phyloP scores from a whole-genome alignment of 2,329 filamentous ascomycete genomes.

The Sporothrix phasma region DNA sequence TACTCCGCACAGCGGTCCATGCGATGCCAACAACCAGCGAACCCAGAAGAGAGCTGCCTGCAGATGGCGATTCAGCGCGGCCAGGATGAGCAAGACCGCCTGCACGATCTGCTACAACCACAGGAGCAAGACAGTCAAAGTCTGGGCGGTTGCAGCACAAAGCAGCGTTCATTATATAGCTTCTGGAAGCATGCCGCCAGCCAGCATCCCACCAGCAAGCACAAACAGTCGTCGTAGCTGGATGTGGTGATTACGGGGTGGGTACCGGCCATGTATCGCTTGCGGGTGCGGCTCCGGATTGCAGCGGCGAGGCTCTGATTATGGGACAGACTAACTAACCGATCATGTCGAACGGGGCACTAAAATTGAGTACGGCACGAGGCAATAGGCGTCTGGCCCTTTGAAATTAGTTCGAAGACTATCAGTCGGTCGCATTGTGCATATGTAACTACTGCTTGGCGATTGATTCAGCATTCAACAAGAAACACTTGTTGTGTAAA shows the following conservation, averaged over 20 bases:
- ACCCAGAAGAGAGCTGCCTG: neutral
- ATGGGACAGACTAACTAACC: neutral
- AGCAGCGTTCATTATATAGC: constrained; percentile 46
- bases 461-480: too few relatives aligned
- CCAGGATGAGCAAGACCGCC: neutral
- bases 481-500: too few relatives aligned
- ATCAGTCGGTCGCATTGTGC: neutral
- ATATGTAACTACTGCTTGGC: too few relatives aligned
- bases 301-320: neutral
- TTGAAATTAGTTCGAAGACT: neutral
- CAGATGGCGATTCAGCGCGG: neutral
- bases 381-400: neutral
- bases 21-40: neutral
- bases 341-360: neutral
- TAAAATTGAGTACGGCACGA: neutral
- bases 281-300: neutral
- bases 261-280: neutral
- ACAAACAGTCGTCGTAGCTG: neutral
- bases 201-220: constrained; percentile 17
- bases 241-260: neutral
- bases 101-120: neutral
- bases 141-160: constrained; percentile 14
- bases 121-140: neutral
- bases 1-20: constrained; percentile 36
- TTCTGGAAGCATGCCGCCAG: constrained; percentile 48